A percentile compares a stretch with the other conserved stretches of the same genome.
Evolutionary conservation across 768 basidiomycete species (phyloP).

Genomic region (Suillus variegatus): DNA sequence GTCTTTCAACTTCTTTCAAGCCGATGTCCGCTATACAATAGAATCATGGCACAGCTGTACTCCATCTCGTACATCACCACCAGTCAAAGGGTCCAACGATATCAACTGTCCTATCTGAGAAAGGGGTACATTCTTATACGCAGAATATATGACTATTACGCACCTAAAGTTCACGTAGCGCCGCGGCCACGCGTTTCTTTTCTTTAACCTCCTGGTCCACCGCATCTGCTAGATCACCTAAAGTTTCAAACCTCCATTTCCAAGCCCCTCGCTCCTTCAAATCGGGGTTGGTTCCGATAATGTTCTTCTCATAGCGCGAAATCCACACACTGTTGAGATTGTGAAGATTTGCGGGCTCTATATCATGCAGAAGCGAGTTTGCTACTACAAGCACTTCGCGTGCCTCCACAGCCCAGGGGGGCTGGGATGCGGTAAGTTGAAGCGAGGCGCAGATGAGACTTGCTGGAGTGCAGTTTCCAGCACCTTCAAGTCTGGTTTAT

Average conservation of each 20-base stretch:
- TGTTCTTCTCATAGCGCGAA: conserved; percentile 40
- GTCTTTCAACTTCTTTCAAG: not conserved
- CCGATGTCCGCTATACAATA: not conserved
- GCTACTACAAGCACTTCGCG: conserved; percentile 62
- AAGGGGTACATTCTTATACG: not conserved
- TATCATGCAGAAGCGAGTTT: conserved; percentile 67
- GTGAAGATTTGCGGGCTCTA: conserved; percentile 58
- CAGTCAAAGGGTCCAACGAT: not conserved
- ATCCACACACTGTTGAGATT: conserved; percentile 69
- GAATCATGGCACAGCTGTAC: not conserved
- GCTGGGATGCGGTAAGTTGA: conserved; percentile 20
- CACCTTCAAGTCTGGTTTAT: conserved; percentile 60
- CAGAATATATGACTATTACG: not conserved
- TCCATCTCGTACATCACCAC: not conserved
- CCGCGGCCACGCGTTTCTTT: not conserved
- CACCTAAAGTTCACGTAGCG: not conserved
- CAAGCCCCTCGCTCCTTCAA: conserved; percentile 46
- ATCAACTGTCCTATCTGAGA: not conserved
- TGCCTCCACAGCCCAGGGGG: conserved; percentile 31
- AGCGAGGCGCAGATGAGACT: conserved; percentile 21
- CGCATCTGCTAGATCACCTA: conserved; percentile 61
- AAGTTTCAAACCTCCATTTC: conserved; percentile 57
- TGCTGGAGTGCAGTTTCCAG: conserved; percentile 34
- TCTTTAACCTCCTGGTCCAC: conserved; percentile 44
- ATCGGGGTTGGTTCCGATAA: conserved; percentile 38